phyloP scores from a whole-genome alignment of 2,329 filamentous ascomycete species.

The Colletotrichum camelliae region DNA sequence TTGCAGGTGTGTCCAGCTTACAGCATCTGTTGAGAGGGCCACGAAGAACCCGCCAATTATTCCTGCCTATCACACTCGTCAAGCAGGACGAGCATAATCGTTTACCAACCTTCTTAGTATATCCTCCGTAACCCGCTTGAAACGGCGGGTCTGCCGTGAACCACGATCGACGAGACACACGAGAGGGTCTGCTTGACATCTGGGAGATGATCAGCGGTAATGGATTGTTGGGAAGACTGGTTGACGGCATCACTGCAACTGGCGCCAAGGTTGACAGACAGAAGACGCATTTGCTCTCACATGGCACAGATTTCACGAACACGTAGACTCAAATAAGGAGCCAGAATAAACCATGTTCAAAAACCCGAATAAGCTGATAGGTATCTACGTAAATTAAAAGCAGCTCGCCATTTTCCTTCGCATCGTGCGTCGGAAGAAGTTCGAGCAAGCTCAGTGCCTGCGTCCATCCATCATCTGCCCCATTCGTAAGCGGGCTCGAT shows the following conservation, averaged over 20 bases:
- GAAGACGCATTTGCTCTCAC: background rate
- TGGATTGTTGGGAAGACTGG: background rate
- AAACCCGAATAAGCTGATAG: background rate
- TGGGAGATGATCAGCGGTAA: background rate
- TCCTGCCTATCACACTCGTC: background rate
- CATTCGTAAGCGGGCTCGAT: background rate
- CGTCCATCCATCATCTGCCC: background rate
- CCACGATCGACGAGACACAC: background rate
- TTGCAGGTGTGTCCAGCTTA: background rate
- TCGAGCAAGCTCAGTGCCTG: background rate
- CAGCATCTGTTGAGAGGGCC: background rate
- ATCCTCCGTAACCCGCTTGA: background rate
- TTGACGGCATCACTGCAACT: background rate
- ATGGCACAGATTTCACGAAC: background rate
- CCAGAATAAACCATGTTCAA: background rate
- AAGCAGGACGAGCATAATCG: background rate
- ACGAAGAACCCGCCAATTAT: background rate
- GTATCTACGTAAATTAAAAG: slow-evolving; percentile 5
- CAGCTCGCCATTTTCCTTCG: background rate
- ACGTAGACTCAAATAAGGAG: background rate
- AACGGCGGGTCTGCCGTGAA: background rate
- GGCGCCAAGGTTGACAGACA: background rate
- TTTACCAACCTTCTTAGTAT: background rate
- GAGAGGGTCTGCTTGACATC: background rate
- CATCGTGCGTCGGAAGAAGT: background rate